Base-by-base conservation (phyloP, 2,329 filamentous ascomycete species). In the Hypoxylon sp. region DNA sequence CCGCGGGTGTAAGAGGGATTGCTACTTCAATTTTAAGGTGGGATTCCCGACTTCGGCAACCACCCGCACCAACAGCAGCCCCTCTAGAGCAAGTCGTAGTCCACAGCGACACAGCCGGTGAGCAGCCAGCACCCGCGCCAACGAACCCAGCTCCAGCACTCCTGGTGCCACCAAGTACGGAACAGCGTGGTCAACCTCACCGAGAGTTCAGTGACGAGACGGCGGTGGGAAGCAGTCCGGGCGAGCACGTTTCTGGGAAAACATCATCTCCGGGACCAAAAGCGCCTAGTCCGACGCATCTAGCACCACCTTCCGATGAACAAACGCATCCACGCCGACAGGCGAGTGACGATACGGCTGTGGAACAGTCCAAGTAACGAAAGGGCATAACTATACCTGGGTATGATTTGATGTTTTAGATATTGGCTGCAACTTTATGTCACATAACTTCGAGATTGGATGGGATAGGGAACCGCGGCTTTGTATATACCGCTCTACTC, bases 1-100 rank as follows among this genome's bases (percentile, higher is more conserved):
- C 77, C 0, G 71, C 78, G 2, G 85, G 85, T 0, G 78, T 80
- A 2, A 76, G 80, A 35, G 80, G 77, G 3, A 75, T 87, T 35
- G 80, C 82, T 0, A 78, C 77, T 59, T 79, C 78, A 2, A 73
- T 86, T 7, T 31, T 84, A 13, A 75, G 72, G 24, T 65, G 70
- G 6, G 82, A 85, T 59, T 72, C 73, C 39, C 78, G 82, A 15
- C 78, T 86, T n/a, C 74, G 73, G 24, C 68, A 70, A 15, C 31
- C 74, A 0, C 66, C 73, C 3, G 67, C 73, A 21, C 72, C 77
- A 2, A 70, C 66, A 7, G 76, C 74, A 0, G 76, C 70, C 1
- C 76, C 79, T 5, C 67, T 81, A 24, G 77, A 80, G 52, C 75
- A 77, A n/a, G 78, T 81, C 0, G 75, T 80, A 17, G 72, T 74